Percentiles rank a stretch among this genome's conserved stretches.
phyloP scores from a whole-genome alignment of 768 basidiomycete species.

The Austroboletus festivus region DNA sequence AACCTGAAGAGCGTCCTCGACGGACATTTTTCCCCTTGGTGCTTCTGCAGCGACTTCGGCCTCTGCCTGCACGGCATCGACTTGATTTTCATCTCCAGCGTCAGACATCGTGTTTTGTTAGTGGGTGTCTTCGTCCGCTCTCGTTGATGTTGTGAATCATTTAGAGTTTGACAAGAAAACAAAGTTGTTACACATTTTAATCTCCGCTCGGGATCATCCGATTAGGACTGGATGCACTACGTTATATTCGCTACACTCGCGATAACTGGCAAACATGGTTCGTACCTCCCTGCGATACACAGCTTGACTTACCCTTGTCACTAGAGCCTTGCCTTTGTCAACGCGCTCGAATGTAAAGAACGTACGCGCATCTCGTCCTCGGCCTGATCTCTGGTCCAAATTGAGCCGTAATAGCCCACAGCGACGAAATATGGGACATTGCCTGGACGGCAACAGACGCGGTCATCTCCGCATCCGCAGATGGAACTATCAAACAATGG shows the following conservation, averaged over 20 bases:
- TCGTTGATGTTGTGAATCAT: slow-evolving; percentile 79
- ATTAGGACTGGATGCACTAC: not conserved
- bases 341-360: slow-evolving; percentile 74
- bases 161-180: slow-evolving; percentile 54
- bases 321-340: slow-evolving; percentile 70
- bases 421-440: slow-evolving; percentile 76
- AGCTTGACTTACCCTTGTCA: not conserved
- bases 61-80: slow-evolving; percentile 60
- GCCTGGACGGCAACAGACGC: slow-evolving; percentile 66
- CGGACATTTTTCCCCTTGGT: slow-evolving; percentile 92
- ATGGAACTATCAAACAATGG: slow-evolving; percentile 76
- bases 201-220: slow-evolving; percentile 55
- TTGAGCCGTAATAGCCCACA: slow-evolving; percentile 53
- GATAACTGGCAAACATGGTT: slow-evolving; percentile 21
- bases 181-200: slow-evolving; percentile 37
- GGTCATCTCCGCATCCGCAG: slow-evolving; percentile 70
- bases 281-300: slow-evolving; percentile 15
- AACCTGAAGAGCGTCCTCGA: slow-evolving; percentile 93
- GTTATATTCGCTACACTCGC: not conserved
- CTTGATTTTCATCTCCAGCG: slow-evolving; percentile 93
- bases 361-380: slow-evolving; percentile 42
- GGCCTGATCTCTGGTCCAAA: slow-evolving; percentile 1
- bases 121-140: slow-evolving; percentile 83
- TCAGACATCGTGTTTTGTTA: slow-evolving; percentile 74
- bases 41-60: slow-evolving; percentile 86